These are phyloP conservation scores for Clarireedia monteithiana DNA, from an alignment of 2,329 filamentous ascomycete genomes.

Conservation along the genomic window DNA sequence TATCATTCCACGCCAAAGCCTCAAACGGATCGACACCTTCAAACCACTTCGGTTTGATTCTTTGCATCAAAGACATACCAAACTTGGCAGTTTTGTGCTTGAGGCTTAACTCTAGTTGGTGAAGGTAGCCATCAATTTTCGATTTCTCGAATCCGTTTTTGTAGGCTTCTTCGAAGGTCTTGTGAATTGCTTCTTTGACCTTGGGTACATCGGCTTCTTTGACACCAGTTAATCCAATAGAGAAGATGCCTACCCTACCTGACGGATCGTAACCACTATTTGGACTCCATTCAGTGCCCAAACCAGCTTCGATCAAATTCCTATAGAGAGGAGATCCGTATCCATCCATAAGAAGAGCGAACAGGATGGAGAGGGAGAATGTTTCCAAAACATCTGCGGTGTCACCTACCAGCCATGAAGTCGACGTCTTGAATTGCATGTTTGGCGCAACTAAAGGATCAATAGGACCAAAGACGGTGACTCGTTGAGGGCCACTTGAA, in stretches of 20 bases:
- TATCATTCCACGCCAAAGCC: constrained; percentile 84
- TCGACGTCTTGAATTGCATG: constrained; percentile 87
- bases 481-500: constrained; percentile 53
- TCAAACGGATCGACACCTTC: constrained; percentile 91
- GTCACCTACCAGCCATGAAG: constrained; percentile 86
- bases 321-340: constrained; percentile 92
- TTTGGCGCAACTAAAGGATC: constrained; percentile 81
- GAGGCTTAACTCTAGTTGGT: constrained; percentile 84
- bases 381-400: constrained; percentile 77
- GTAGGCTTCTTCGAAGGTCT: constrained; percentile 61
- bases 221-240: constrained; percentile 85
- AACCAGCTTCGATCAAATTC: constrained; percentile 77
- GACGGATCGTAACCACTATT: constrained; percentile 88
- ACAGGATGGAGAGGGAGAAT: constrained; percentile 76
- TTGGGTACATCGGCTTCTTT: constrained; percentile 69
- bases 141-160: constrained; percentile 76
- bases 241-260: constrained; percentile 73
- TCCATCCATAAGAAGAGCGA: constrained; percentile 80
- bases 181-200: constrained; percentile 66
- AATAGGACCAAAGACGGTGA: constrained; percentile 71
- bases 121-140: constrained; percentile 89
- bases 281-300: constrained; percentile 89
- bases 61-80: constrained; percentile 82
- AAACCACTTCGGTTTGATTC: constrained; percentile 89
- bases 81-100: constrained; percentile 98